Percentiles rank a stretch among this genome's conserved stretches.
Conservation (phyloP, 1,284 basidiomycete species). For the Cutaneotrichosporon sp. region DNA sequence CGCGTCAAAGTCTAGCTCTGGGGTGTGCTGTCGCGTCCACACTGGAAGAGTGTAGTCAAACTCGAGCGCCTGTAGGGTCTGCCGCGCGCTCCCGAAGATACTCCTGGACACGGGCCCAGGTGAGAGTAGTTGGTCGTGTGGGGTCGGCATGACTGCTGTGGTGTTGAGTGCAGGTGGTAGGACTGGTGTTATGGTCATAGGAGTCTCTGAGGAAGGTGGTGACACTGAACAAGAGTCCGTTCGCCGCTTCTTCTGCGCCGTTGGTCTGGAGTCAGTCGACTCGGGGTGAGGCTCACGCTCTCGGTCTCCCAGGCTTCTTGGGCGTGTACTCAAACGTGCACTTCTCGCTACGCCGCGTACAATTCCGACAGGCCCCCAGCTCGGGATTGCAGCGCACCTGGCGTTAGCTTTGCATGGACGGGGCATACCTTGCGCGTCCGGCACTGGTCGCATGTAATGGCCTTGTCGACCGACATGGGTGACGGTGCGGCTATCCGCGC, state of each 20-base stretch:
- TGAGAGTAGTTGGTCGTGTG: background rate
- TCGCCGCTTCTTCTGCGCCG: background rate
- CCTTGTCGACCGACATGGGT: background rate
- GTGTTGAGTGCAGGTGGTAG: background rate
- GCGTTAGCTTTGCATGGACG: background rate
- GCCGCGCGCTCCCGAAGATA: conserved; percentile 17
- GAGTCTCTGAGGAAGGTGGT: background rate
- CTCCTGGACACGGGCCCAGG: conserved; percentile 1
- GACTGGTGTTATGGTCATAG: background rate
- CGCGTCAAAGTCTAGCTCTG: background rate
- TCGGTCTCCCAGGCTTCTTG: conserved; percentile 18
- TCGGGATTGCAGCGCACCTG: conserved; percentile 17
- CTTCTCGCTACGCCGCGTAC: conserved; percentile 7
- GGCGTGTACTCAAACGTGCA: conserved; percentile 21
- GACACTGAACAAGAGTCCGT: background rate
- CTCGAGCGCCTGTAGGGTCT: conserved; percentile 13
- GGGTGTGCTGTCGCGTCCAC: background rate
- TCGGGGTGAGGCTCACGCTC: conserved; percentile 7
- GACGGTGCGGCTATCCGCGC: background rate
- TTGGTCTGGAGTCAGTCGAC: background rate
- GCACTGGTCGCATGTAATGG: conserved; percentile 17
- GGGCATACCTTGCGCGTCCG: conserved; percentile 7
- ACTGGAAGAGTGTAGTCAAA: conserved; percentile 16
- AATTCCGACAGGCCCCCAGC: conserved; percentile 10
- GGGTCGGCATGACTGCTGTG: background rate